Conservation (phyloP, 257 asterid genomes). For the Henckelia pumila region DNA sequence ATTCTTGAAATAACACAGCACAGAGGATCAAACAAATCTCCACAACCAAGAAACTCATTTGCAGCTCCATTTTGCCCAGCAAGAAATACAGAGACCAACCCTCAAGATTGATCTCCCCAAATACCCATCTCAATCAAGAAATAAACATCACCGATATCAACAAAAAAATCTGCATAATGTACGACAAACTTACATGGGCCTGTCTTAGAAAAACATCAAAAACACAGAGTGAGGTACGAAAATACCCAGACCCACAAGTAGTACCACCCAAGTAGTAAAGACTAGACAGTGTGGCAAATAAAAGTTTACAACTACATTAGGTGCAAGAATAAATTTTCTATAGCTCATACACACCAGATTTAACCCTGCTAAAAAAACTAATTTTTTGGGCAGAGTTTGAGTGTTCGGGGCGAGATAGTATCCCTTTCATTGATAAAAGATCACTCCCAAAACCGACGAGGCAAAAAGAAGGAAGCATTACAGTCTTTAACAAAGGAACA, state of each 20-base stretch:
- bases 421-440: conserved; percentile 26
- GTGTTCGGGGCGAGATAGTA: conserved; percentile 38
- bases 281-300: conserved; percentile 19
- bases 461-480: conserved; percentile 25
- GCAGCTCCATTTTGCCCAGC: conserved; percentile 50
- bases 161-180: conserved; percentile 30
- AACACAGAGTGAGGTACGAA: conserved; percentile 20
- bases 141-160: conserved; percentile 21
- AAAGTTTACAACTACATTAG: conserved; percentile 23
- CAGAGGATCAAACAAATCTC: conserved; percentile 32
- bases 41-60: conserved; percentile 34
- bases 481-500: conserved; percentile 30
- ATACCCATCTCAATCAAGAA: conserved; percentile 30
- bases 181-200: conserved; percentile 32
- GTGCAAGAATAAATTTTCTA: conserved; percentile 28
- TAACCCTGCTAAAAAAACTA: too few species aligned
- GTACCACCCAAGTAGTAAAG: conserved; percentile 31
- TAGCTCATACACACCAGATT: conserved; percentile 9
- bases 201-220: conserved; percentile 30
- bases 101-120: conserved; percentile 34
- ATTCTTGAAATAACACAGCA: conserved; percentile 45
- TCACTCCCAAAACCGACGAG: conserved; percentile 36
- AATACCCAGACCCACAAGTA: conserved; percentile 35
- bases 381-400: conserved; percentile 21
- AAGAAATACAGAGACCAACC: conserved; percentile 29